Base-by-base conservation (phyloP, 2,329 filamentous ascomycete species). In the Aspergillus glaucus region DNA sequence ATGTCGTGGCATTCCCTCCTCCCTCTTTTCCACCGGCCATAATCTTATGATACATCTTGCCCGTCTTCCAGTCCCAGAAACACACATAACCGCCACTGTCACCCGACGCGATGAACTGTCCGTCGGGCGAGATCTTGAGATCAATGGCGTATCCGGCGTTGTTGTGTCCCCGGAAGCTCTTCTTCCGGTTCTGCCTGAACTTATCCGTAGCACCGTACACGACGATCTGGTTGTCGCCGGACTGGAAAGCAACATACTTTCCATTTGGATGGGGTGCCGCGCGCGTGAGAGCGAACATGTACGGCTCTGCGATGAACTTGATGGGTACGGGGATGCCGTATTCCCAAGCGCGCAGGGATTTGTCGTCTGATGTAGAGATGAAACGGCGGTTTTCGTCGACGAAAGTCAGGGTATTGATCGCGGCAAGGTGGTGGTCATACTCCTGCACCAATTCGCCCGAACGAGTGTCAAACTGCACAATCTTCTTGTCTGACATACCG, bases 11-110 rank as follows among this genome's bases (percentile, higher is more conserved):
- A 10, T 30, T 30, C 4, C 26, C 26, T 46, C 86, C 81, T 47
- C 89, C 90, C 50, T 88, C 84, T 21, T 74, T 74, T 4, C 72
- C 72, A 34, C 71, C 71, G 2, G 89, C 91, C 71, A 87, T 82
- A 56, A 98, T 82, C 78, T 97, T 97, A 73, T 95, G 89, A 72
- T 89, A 95, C 90, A 98, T 92, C 74, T 96, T 97, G 69, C 92
- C 95, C 36, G 90, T 96, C 80, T 98, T 98, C 88, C 91, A 98
- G 71, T 97, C 93, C 89, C 91, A 98, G 73, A 97, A 96, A 71
- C 88, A 95, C 43, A 95, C 83, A 62, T 82, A 96, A 32, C 94
- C 93, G 14, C 82, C 89, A 45, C 83, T 88, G 68, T 98, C 93
- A 53, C 93, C 93, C 15, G 82, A 87, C 17, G 84, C 86, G 47